A percentile compares a stretch with the other conserved stretches of the same genome.
phyloP scores from a whole-genome alignment of 805 yeast genomes.

The Barnettozyma vustinii region DNA sequence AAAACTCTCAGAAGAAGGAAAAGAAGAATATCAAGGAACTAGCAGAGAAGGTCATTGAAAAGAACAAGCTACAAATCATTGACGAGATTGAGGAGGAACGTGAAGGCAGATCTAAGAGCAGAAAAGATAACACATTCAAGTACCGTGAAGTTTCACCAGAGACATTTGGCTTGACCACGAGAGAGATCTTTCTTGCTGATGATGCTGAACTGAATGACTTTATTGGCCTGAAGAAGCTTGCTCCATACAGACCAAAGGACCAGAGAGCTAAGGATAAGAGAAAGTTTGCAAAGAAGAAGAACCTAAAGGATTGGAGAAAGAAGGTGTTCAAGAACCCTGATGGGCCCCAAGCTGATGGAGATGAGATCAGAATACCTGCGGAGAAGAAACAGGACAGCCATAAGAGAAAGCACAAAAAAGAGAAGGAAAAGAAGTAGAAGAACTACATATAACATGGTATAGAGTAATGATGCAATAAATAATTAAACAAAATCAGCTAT shows the following conservation, averaged over 20 bases:
- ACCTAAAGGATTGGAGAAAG: constrained; percentile 86
- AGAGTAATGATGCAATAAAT: background rate
- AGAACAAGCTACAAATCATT: constrained; percentile 56
- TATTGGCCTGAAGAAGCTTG: constrained; percentile 86
- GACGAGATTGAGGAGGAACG: constrained; percentile 64
- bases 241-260: constrained; percentile 83
- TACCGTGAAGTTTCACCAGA: constrained; percentile 97
- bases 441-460: background rate
- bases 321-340: constrained; percentile 65
- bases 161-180: constrained; percentile 73
- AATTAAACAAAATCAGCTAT: background rate
- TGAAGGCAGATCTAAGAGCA: constrained; percentile 51
- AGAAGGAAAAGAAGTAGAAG: background rate
- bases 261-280: constrained; percentile 70
- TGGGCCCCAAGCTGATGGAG: constrained; percentile 31
- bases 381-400: constrained; percentile 4
- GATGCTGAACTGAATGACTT: constrained; percentile 80
- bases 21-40: constrained; percentile 55
- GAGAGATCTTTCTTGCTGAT: constrained; percentile 87
- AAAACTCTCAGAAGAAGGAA: constrained; percentile 53
- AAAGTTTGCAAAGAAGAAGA: constrained; percentile 74
- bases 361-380: constrained; percentile 24
- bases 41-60: constrained; percentile 76
- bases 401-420: background rate
- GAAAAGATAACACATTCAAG: constrained; percentile 51